Conservation (phyloP, 768 basidiomycete genomes). For the Tylopilus intermedius region DNA sequence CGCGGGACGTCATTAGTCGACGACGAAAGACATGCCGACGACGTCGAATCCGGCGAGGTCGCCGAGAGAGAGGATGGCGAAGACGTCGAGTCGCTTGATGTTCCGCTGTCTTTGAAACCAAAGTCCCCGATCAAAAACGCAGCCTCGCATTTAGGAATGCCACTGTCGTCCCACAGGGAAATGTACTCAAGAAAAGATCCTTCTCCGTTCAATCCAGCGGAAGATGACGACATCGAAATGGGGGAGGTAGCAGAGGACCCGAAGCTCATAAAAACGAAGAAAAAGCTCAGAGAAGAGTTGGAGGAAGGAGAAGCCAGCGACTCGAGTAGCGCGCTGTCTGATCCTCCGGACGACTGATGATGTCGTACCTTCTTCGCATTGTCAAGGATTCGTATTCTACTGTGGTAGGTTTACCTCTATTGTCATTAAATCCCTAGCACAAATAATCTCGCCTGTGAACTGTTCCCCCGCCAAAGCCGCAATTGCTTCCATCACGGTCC, state of each 20-base stretch:
- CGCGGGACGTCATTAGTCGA: constrained; percentile 20
- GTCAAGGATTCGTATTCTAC: constrained; percentile 13
- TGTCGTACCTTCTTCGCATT: constrained; percentile 1
- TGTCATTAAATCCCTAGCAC: constrained; percentile 74
- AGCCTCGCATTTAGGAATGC: constrained; percentile 31
- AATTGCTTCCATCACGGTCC: constrained; percentile 60
- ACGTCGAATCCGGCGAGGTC: constrained; percentile 41
- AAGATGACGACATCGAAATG: constrained; percentile 81
- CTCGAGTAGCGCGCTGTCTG: constrained; percentile 70
- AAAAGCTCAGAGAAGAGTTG: constrained; percentile 61
- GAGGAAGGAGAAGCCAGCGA: constrained; percentile 88
- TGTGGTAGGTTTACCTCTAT: constrained; percentile 46
- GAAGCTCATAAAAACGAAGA: constrained; percentile 42
- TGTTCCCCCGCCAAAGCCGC: constrained; percentile 47
- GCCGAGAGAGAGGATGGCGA: constrained; percentile 36
- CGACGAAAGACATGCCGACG: constrained; percentile 36
- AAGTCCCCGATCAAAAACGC: constrained; percentile 33
- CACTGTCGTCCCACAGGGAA: constrained; percentile 24
- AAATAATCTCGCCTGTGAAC: constrained; percentile 55
- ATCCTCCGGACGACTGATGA: constrained; percentile 57
- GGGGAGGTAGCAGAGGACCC: constrained; percentile 81
- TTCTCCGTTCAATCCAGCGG: constrained; percentile 23
- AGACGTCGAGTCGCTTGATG: constrained; percentile 31
- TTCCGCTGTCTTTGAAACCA: constrained; percentile 25
- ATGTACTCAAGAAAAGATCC: constrained; percentile 15